A percentile compares a stretch with the other conserved stretches of the same genome.
Conservation (phyloP, 257 asterid genomes). For the Coffea canephora region DNA sequence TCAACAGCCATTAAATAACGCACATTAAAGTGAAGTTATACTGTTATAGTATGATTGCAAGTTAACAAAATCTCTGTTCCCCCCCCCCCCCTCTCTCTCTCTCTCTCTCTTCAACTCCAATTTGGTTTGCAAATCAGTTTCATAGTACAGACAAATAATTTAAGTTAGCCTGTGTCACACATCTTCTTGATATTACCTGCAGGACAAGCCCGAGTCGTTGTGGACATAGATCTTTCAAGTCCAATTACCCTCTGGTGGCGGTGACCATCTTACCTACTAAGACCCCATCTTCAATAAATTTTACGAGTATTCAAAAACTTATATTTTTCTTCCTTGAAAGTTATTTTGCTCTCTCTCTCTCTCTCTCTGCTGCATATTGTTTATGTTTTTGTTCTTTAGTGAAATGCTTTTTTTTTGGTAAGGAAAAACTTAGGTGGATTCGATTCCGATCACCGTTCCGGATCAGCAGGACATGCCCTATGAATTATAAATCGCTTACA, state of each 20-base stretch:
- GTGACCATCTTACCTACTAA: not conserved
- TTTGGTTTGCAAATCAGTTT: not conserved
- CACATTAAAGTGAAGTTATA: too few species aligned
- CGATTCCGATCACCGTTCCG: too few species aligned
- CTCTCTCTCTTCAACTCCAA: not conserved
- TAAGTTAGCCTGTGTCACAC: not conserved
- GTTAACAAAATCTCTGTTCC: not conserved
- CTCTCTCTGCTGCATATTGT: not conserved
- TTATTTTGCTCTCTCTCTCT: not conserved
- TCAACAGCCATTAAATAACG: too few species aligned
- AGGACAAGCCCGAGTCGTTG: not conserved
- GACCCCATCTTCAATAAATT: slow-evolving; percentile 12
- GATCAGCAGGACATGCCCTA: too few species aligned
- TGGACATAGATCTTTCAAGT: not conserved
- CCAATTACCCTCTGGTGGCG: not conserved
- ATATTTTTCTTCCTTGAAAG: not conserved
- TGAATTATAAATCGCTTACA: too few species aligned
- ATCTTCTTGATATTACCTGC: not conserved
- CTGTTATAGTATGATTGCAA: too few species aligned
- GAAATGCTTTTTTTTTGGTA: not conserved
- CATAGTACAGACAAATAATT: too few species aligned
- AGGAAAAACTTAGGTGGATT: too few species aligned
- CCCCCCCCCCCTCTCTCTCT: not conserved
- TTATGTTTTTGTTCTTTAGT: not conserved
- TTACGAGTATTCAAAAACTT: not conserved